Conservation (phyloP, 148 eudicot species). For the Polygonum maritimum region DNA sequence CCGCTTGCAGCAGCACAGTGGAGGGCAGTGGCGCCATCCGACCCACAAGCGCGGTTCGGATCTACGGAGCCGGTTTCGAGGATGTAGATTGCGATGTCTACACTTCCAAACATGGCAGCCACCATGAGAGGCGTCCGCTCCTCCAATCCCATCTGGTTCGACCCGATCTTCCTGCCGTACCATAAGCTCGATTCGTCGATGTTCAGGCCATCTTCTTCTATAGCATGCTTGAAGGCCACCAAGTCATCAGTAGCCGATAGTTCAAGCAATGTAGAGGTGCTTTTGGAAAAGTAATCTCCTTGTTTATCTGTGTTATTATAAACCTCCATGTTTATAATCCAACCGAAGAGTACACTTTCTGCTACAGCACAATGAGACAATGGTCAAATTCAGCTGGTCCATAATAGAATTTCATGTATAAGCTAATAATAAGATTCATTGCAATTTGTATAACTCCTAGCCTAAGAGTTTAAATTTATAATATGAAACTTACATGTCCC, state of each 20-base stretch:
- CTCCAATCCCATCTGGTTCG: constrained; percentile 71
- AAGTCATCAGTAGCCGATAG: constrained; percentile 67
- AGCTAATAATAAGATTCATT: no score
- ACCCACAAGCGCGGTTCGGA: constrained; percentile 66
- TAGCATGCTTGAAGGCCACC: constrained; percentile 31
- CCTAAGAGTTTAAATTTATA: no score
- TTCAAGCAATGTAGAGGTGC: constrained; percentile 44
- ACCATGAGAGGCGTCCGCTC: constrained; percentile 85
- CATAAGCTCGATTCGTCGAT: constrained; percentile 45
- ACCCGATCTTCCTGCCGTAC: constrained; percentile 73
- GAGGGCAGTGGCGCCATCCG: constrained; percentile 79
- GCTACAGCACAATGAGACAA: no score
- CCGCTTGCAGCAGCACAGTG: constrained; percentile 88
- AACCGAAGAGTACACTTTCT: constrained; percentile 11
- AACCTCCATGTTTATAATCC: constrained; percentile 29
- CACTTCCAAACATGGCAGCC: constrained; percentile 78
- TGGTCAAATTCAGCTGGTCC: no score
- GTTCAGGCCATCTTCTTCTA: constrained; percentile 51
- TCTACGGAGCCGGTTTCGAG: constrained; percentile 45
- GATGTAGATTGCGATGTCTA: constrained; percentile 41
- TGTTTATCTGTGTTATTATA: constrained; percentile 12
- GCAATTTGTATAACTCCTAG: no score
- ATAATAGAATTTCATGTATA: no score
- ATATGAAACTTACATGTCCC: no score
- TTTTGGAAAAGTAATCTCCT: constrained; percentile 2